phyloP scores from a whole-genome alignment of 345 rosid genomes.

The Microthlaspi erraticum region DNA sequence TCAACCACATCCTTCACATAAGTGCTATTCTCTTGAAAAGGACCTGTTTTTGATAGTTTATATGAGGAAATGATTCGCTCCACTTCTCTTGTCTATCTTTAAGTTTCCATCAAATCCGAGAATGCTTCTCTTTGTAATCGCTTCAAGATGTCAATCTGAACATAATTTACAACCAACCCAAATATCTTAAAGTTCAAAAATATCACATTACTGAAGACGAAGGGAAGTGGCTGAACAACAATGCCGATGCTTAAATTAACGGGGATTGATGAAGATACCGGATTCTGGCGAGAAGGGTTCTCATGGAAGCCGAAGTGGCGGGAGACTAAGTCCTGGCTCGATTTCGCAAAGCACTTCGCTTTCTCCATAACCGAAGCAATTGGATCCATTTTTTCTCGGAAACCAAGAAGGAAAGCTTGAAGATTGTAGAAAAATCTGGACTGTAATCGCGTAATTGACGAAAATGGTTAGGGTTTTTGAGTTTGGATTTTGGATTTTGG shows the following conservation, averaged over 20 bases:
- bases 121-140: slow-evolving; percentile 87
- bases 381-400: slow-evolving; percentile 58
- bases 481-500: not conserved
- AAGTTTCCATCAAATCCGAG: slow-evolving; percentile 82
- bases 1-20: slow-evolving; percentile 73
- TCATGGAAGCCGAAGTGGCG: slow-evolving; percentile 50
- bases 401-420: slow-evolving; percentile 6
- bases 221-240: not conserved
- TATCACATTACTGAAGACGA: not conserved
- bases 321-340: slow-evolving; percentile 55
- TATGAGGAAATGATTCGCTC: slow-evolving; percentile 66
- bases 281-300: slow-evolving; percentile 58
- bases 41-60: slow-evolving; percentile 57
- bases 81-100: slow-evolving; percentile 89
- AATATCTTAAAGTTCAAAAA: not conserved
- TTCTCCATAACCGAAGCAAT: slow-evolving; percentile 53
- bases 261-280: slow-evolving; percentile 49
- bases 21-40: slow-evolving; percentile 71
- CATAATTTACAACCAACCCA: slow-evolving; percentile 8
- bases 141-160: slow-evolving; percentile 94
- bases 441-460: not conserved
- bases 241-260: not conserved
- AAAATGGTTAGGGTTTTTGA: too few species aligned
- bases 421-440: not conserved
- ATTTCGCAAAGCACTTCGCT: slow-evolving; percentile 55